Percentiles rank a stretch among this genome's conserved stretches.
These are phyloP conservation scores for Acacia melanoxylon DNA, from an alignment of 306 rosid species.

Conservation along the genomic window DNA sequence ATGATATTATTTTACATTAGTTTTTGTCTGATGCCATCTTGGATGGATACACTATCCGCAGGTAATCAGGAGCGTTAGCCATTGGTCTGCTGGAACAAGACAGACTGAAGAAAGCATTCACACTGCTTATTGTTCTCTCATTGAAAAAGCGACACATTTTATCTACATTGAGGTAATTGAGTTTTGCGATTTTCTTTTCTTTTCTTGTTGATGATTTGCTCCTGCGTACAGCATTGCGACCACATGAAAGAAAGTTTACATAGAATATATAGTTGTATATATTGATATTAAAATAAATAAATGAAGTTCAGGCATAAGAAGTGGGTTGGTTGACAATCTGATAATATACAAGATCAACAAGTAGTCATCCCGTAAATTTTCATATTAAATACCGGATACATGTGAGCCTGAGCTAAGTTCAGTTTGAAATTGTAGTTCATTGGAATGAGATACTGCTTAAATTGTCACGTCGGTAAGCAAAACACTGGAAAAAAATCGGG, in stretches of 20 bases:
- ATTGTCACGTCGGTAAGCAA: constrained; percentile 6
- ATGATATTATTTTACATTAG: constrained; percentile 19
- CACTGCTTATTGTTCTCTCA: constrained; percentile 88
- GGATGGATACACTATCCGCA: constrained; percentile 41
- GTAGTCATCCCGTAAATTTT: constrained; percentile 5
- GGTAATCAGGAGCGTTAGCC: constrained; percentile 96
- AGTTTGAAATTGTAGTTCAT: constrained; percentile 4
- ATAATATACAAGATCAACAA: constrained; percentile 11
- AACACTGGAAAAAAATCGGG: background rate
- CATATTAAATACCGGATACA: background rate
- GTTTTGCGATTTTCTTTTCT: background rate
- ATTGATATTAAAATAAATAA: background rate
- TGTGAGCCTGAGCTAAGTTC: background rate
- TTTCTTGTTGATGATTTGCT: constrained; percentile 9
- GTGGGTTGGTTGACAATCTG: background rate
- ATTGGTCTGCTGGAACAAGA: constrained; percentile 98
- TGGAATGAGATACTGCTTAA: constrained; percentile 1
- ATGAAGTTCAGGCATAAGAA: background rate
- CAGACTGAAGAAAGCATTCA: constrained; percentile 93
- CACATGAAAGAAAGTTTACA: background rate
- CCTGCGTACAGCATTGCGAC: constrained; percentile 8
- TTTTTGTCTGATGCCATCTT: constrained; percentile 21
- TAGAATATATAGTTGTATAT: constrained; percentile 1
- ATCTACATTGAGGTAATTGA: constrained; percentile 85
- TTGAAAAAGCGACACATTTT: constrained; percentile 89